Conservation (phyloP, 2,329 filamentous ascomycete genomes). For the Chaetomiaceae sp. region DNA sequence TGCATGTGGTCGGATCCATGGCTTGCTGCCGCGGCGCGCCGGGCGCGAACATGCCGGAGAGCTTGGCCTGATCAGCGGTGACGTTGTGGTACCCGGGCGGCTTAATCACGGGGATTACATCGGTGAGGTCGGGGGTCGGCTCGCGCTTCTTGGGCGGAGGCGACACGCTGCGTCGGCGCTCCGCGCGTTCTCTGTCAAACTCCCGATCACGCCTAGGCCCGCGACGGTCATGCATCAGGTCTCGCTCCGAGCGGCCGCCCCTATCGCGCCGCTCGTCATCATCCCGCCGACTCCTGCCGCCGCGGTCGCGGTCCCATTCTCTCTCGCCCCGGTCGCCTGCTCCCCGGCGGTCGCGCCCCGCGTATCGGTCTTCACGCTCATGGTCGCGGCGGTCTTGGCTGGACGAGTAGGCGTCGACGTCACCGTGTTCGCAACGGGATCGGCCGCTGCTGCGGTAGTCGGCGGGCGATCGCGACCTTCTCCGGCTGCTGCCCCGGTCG, state of each 20-base stretch:
- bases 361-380: constrained; percentile 89
- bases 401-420: constrained; percentile 77
- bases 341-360: constrained; percentile 55
- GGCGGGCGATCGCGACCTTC: constrained; percentile 75
- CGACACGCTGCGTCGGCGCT: constrained; percentile 67
- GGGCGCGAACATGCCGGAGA: constrained; percentile 98
- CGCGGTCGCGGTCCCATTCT: constrained; percentile 69
- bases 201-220: constrained; percentile 33
- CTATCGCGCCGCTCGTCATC: constrained; percentile 60
- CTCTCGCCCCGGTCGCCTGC: constrained; percentile 54
- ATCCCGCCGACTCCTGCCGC: constrained; percentile 49
- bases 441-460: constrained; percentile 61
- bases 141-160: constrained; percentile 87
- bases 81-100: constrained; percentile 97
- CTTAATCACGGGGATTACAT: constrained; percentile 86
- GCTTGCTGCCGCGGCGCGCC: constrained; percentile 91
- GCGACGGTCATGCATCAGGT: constrained; percentile 51
- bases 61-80: constrained; percentile 94
- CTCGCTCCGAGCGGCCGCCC: constrained; percentile 32
- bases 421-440: constrained; percentile 65
- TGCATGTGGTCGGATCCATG: constrained; percentile 90
- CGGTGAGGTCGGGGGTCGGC: constrained; percentile 89
- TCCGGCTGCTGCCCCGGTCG: constrained; percentile 44
- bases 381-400: constrained; percentile 89
- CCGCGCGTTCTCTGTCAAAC: constrained; percentile 47